Evolutionary conservation across 2,329 filamentous ascomycete genomes (phyloP).

Genomic region (Hypoxylon sp.): DNA sequence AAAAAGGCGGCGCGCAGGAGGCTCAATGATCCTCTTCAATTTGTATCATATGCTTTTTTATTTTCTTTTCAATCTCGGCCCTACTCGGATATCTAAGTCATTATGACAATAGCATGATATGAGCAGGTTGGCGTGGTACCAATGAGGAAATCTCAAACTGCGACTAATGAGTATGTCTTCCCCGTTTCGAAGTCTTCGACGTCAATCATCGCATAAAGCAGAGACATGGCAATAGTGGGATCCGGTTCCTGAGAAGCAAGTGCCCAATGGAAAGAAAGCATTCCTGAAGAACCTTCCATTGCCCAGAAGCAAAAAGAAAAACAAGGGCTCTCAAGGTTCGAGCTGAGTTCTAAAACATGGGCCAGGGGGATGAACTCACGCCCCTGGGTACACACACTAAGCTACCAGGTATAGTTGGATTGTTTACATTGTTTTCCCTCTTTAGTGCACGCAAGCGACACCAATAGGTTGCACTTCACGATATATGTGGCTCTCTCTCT

Average conservation of each 20-base stretch:
- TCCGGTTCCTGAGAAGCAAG: conserved; percentile 26
- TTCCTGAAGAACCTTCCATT: conserved; percentile 15
- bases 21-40: conserved; percentile 23
- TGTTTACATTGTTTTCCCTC: neutral
- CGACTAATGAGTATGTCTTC: conserved; percentile 31
- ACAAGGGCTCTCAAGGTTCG: conserved; percentile 4
- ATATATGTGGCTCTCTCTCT: conserved; percentile 3
- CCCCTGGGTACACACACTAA: conserved; percentile 5
- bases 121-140: conserved; percentile 9
- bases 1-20: conserved; percentile 10
- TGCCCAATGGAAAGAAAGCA: conserved; percentile 16
- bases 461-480: conserved; percentile 1
- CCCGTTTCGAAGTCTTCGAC: conserved; percentile 37
- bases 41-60: conserved; percentile 8
- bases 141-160: conserved; percentile 33
- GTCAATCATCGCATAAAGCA: conserved; percentile 38
- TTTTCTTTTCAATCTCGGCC: conserved; percentile 16
- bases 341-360: conserved; percentile 31
- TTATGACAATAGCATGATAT: conserved; percentile 28
- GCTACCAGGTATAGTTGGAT: neutral
- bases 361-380: conserved; percentile 12
- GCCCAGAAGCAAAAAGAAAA: conserved; percentile 24
- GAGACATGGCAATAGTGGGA: conserved; percentile 37
- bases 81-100: conserved; percentile 24
- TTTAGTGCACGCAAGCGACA: conserved; percentile 5